phyloP scores from a whole-genome alignment of 78 protist species.

The Dictyostelium citrinum region DNA sequence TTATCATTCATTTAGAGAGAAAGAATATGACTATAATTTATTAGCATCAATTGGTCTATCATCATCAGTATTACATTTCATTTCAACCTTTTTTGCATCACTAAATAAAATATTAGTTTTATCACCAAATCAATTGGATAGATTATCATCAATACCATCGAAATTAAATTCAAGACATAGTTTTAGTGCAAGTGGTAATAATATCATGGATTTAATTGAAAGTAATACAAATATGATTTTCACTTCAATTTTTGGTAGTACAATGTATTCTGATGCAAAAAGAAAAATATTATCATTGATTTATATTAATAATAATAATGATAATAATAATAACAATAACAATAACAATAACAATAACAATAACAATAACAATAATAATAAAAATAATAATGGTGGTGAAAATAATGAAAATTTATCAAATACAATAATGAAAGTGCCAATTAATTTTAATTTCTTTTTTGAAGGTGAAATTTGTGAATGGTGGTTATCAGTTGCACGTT shows the following conservation, averaged over 20 bases:
- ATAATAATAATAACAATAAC: not conserved
- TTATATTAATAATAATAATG: not conserved
- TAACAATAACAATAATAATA: not conserved
- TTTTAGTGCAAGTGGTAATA: not conserved
- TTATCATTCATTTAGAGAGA: slow-evolving; percentile 51
- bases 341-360: not conserved
- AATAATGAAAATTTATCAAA: not conserved
- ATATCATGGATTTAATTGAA: slow-evolving; percentile 41
- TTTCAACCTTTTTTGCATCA: slow-evolving; percentile 14
- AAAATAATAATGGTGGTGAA: not conserved
- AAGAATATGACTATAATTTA: not conserved
- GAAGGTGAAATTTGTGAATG: slow-evolving; percentile 60
- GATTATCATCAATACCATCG: not conserved
- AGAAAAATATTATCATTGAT: not conserved
- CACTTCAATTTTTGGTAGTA: slow-evolving; percentile 46
- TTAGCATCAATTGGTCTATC: slow-evolving; percentile 15
- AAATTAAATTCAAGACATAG: not conserved
- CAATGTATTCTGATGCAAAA: slow-evolving; percentile 52
- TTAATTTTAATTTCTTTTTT: not conserved
- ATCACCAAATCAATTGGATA: not conserved
- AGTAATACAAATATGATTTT: slow-evolving; percentile 16
- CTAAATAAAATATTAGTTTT: not conserved
- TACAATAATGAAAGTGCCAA: not conserved
- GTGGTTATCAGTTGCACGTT: slow-evolving; percentile 63
- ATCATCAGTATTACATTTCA: slow-evolving; percentile 32